These are phyloP conservation scores for Mortierella sp. DNA, from an alignment of 371 early-diverging fungal genomes.

Conservation along the genomic window DNA sequence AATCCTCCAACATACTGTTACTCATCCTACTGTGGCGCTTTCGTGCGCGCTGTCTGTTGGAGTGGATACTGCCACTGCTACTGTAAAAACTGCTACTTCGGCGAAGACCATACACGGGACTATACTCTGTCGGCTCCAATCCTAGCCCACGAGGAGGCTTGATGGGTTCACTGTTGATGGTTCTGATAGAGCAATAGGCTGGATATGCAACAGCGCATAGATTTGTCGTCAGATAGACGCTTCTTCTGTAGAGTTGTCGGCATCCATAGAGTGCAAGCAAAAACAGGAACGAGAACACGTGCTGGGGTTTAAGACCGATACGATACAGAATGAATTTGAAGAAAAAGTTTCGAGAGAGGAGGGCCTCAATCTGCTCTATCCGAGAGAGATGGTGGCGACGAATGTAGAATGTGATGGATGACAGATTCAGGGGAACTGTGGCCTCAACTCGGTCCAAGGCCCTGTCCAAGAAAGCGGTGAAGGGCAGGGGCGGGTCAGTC, in stretches of 20 bases:
- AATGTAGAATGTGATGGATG: conserved; percentile 56
- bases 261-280: conserved; percentile 37
- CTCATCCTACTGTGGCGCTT: conserved; percentile 29
- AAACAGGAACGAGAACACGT: conserved; percentile 42
- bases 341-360: conserved; percentile 44
- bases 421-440: conserved; percentile 51
- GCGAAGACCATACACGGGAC: conserved; percentile 7
- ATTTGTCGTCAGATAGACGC: conserved; percentile 48
- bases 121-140: conserved; percentile 40
- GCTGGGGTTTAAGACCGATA: conserved; percentile 45
- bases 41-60: conserved; percentile 17
- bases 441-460: conserved; percentile 50
- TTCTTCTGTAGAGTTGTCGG: conserved; percentile 41
- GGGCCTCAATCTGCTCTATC: conserved; percentile 46
- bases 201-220: conserved; percentile 56
- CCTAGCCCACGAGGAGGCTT: conserved; percentile 37
- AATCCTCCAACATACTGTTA: conserved; percentile 30
- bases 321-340: conserved; percentile 41
- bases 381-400: conserved; percentile 54
- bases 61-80: conserved; percentile 20
- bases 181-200: conserved; percentile 51
- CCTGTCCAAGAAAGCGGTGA: conserved; percentile 52
- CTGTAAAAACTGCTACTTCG: conserved; percentile 25
- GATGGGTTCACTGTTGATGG: conserved; percentile 54
- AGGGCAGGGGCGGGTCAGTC: conserved; percentile 51